phyloP scores from a whole-genome alignment of 441 rosid genomes.

The Isatis lusitanica region DNA sequence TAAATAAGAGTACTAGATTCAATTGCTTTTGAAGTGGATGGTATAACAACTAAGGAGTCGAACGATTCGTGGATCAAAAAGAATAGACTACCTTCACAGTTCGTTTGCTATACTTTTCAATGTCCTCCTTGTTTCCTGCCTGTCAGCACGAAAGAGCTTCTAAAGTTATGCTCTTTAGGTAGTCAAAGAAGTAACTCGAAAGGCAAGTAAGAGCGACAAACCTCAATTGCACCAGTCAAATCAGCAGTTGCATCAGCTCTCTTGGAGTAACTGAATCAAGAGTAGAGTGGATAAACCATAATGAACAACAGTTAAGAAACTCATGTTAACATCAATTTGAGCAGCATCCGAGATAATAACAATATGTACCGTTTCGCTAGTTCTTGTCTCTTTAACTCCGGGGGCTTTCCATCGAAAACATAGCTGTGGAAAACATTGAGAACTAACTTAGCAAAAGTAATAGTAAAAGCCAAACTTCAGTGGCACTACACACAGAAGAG shows the following conservation, averaged over 20 bases:
- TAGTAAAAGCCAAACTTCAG: not conserved
- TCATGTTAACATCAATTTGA: not conserved
- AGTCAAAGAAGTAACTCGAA: not conserved
- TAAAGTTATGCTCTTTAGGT: not conserved
- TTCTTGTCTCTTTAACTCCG: slow-evolving; percentile 90
- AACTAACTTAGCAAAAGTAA: not conserved
- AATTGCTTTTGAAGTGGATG: not conserved
- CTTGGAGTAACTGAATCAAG: slow-evolving; percentile 67
- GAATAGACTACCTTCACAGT: slow-evolving; percentile 72
- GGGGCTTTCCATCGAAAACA: slow-evolving; percentile 97
- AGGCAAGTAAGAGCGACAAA: slow-evolving; percentile 15
- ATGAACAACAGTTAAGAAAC: slow-evolving; percentile 1
- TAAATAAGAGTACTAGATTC: not conserved
- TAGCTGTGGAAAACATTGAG: slow-evolving; percentile 49
- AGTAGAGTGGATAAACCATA: not conserved
- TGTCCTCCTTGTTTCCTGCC: slow-evolving; percentile 88
- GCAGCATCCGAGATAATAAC: not conserved
- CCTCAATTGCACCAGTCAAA: slow-evolving; percentile 72
- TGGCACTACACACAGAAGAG: not conserved
- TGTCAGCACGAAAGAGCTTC: slow-evolving; percentile 26
- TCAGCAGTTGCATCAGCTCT: slow-evolving; percentile 90
- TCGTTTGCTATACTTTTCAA: slow-evolving; percentile 93
- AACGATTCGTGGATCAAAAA: not conserved
- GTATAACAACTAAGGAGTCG: not conserved
- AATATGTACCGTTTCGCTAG: slow-evolving; percentile 79